These are phyloP conservation scores for Reticulascus tulasneorum DNA, from an alignment of 2,329 filamentous ascomycete species.

Conservation along the genomic window DNA sequence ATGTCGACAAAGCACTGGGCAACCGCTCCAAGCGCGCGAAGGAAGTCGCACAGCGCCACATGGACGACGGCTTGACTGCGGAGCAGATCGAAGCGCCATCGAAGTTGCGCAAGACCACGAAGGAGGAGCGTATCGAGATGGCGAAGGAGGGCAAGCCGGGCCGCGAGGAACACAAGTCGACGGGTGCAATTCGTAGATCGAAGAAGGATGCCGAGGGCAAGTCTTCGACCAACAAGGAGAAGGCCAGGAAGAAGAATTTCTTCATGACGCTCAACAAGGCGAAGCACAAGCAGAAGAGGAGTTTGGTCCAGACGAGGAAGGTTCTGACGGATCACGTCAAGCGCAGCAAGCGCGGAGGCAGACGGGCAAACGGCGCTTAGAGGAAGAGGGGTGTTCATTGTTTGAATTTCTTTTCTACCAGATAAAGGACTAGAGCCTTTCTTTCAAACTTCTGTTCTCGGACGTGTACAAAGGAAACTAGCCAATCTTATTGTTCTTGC, in stretches of 20 bases:
- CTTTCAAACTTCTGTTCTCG: too few species aligned
- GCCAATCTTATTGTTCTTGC: too few species aligned
- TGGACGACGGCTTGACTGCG: constrained; percentile 85
- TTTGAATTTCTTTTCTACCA: not conserved
- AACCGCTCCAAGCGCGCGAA: constrained; percentile 31
- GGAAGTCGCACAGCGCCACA: constrained; percentile 58
- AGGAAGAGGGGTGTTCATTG: not conserved
- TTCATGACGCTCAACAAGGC: constrained; percentile 97
- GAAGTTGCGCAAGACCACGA: constrained; percentile 75
- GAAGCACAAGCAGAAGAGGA: constrained; percentile 91
- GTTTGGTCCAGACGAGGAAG: constrained; percentile 79
- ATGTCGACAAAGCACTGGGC: constrained; percentile 61
- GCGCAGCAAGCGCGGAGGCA: constrained; percentile 78
- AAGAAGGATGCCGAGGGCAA: constrained; percentile 88
- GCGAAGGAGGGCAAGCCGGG: constrained; percentile 79
- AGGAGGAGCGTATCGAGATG: constrained; percentile 82
- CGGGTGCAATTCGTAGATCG: constrained; percentile 76
- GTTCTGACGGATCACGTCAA: constrained; percentile 78
- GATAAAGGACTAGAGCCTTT: too few species aligned
- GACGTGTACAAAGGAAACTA: too few species aligned
- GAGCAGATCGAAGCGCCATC: constrained; percentile 88
- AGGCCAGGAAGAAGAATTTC: constrained; percentile 96
- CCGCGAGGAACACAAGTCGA: constrained; percentile 77
- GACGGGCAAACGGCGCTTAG: constrained; percentile 60
- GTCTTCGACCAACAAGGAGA: constrained; percentile 96